Conservation (phyloP, 495 filamentous ascomycete species). For the Margaritispora aquatica region DNA sequence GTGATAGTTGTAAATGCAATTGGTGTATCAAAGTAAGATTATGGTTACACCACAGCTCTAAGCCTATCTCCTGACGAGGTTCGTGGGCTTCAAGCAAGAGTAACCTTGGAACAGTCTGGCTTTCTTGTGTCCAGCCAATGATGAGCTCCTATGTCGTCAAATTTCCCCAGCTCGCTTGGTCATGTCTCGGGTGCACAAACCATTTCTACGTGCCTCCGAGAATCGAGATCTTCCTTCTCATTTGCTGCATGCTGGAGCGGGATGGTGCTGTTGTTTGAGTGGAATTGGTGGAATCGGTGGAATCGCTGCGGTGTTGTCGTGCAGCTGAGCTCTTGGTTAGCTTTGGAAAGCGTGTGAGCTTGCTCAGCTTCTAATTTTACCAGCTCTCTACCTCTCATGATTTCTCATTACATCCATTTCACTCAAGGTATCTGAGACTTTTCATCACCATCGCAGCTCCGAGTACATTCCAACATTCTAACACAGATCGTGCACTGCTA, state of each 20-base stretch:
- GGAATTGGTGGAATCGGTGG: not conserved
- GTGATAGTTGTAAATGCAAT: too few relatives aligned
- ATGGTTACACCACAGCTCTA: not conserved
- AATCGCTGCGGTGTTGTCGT: not conserved
- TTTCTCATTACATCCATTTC: not conserved
- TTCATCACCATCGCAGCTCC: not conserved
- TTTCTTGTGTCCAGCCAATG: not conserved
- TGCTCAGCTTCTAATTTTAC: constrained; percentile 13
- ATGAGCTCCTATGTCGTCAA: not conserved
- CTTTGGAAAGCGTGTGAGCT: not conserved
- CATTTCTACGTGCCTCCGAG: not conserved
- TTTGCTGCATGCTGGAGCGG: not conserved
- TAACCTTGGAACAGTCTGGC: not conserved
- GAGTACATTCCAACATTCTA: too few relatives aligned
- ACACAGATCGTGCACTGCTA: too few relatives aligned
- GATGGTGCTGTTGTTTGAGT: not conserved
- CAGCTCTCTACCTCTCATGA: not conserved
- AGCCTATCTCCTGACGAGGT: not conserved
- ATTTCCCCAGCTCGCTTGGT: not conserved
- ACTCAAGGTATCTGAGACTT: too few relatives aligned
- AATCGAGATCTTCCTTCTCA: not conserved
- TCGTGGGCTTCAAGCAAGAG: not conserved
- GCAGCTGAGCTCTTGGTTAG: not conserved
- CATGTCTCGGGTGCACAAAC: not conserved
- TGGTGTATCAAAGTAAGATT: too few relatives aligned